Percentiles rank a stretch among this genome's conserved stretches.
Evolutionary conservation across 805 yeast genomes (phyloP).

Genomic region (Nakazawaea pomicola): DNA sequence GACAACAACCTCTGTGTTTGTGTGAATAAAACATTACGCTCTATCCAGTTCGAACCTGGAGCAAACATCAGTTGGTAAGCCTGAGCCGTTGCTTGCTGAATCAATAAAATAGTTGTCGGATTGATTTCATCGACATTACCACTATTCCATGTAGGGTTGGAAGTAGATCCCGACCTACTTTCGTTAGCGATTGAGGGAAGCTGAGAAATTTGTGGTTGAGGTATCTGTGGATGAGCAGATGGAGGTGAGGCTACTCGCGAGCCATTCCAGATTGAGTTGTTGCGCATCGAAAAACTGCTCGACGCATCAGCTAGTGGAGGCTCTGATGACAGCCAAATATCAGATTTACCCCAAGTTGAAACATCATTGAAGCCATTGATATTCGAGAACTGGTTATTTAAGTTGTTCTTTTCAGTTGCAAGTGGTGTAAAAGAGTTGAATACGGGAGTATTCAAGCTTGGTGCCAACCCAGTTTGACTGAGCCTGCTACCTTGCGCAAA

Average conservation of each 20-base stretch:
- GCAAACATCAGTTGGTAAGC: constrained; percentile 5
- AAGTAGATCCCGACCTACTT: not conserved
- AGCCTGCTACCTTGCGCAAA: not conserved
- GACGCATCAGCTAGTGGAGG: not conserved
- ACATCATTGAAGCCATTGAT: not conserved
- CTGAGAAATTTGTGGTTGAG: not conserved
- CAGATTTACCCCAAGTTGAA: constrained; percentile 1
- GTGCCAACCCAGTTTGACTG: constrained; percentile 1
- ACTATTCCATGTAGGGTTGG: not conserved
- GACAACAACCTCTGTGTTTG: constrained; percentile 3
- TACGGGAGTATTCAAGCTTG: not conserved
- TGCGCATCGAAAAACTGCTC: not conserved
- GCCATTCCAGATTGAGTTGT: constrained; percentile 8
- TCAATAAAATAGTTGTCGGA: not conserved
- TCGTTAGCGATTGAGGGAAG: constrained; percentile 1
- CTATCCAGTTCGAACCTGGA: constrained; percentile 5
- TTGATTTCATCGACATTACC: not conserved
- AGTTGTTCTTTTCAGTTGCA: not conserved
- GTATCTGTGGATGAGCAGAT: not conserved
- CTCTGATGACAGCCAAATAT: constrained; percentile 1
- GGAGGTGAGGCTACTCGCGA: not conserved
- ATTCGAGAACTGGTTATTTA: not conserved
- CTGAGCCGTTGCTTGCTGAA: constrained; percentile 11
- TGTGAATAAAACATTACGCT: constrained; percentile 2
- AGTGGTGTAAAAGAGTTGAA: constrained; percentile 1